Evolutionary conservation across 805 yeast genomes (phyloP), one percentile per base, ranked within the genome.

Genomic region (Blastobotrys robertii): DNA sequence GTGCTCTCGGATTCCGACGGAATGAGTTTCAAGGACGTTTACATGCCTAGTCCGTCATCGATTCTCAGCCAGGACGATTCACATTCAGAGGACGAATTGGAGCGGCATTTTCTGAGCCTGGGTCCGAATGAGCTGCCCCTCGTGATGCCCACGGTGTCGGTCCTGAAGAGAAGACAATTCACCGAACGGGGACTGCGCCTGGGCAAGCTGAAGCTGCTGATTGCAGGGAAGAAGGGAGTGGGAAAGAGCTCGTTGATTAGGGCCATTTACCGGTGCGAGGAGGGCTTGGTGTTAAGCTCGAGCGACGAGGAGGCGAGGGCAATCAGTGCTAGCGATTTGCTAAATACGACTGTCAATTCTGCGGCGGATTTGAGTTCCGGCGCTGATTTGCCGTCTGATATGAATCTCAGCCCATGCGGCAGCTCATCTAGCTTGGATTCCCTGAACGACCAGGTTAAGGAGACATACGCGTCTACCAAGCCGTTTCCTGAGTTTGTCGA

Each of bases 191-290:
- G 59, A 1, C 42, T 53, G 32, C 43, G 40, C 6, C 42, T 55
- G 34, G 59, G 59, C 22, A 55, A 55, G 37, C 43, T 55, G 11
- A 50, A 55, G 39, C 41, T 55, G 11, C 42, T 85, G 87, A 79
- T 85, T 22, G 85, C 86, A 31, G 95, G 95, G 55, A 95, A 84
- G 60, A 76, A 85, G 37, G 94, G 94, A 7, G 67, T 84, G 41
- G 95, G 95, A 47, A 85, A 85, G 60, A 81, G 92, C 15, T 81
- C 92, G 0, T 84, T 84, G 48, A 71, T 86, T 62, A 82, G 83
- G 64, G 84, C 95, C 1, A 62, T 86, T 43, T 82, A 84, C 64
- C 92, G 83, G 59, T 74, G 88, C 34, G 43, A 49, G 29, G 41
- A 39, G n/a, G 59, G 53, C 29, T 41, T 55, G 30, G 58, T 55